These are phyloP conservation scores for Aspergillus alliaceus DNA, from an alignment of 2,329 filamentous ascomycete genomes.

Conservation along the genomic window DNA sequence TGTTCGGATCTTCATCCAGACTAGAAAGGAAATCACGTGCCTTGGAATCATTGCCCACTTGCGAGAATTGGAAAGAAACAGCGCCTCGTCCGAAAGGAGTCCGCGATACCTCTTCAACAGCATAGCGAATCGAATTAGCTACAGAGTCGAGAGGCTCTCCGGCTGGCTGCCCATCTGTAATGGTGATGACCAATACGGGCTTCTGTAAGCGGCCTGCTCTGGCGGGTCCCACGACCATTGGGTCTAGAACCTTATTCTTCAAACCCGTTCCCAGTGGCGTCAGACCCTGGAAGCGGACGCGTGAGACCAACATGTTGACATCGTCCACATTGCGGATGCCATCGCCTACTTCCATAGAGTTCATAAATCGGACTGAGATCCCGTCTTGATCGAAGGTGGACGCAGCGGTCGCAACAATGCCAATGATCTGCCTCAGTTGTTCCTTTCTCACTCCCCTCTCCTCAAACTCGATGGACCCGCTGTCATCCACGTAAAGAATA, in stretches of 20 bases:
- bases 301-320: slow-evolving; percentile 57
- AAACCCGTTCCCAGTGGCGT: slow-evolving; percentile 67
- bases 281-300: slow-evolving; percentile 63
- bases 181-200: slow-evolving; percentile 64
- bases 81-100: slow-evolving; percentile 57
- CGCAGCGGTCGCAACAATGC: slow-evolving; percentile 63
- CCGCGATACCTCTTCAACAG: slow-evolving; percentile 51
- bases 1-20: slow-evolving; percentile 62
- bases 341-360: slow-evolving; percentile 55
- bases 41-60: slow-evolving; percentile 66
- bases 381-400: slow-evolving; percentile 70
- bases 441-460: slow-evolving; percentile 67
- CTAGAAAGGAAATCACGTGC: slow-evolving; percentile 64
- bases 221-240: slow-evolving; percentile 57
- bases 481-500: slow-evolving; percentile 66
- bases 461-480: slow-evolving; percentile 69
- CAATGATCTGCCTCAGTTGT: slow-evolving; percentile 64
- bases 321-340: slow-evolving; percentile 59
- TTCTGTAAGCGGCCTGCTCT: slow-evolving; percentile 57
- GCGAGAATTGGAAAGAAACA: slow-evolving; percentile 67
- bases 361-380: slow-evolving; percentile 70
- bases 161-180: slow-evolving; percentile 66
- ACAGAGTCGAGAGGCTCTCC: slow-evolving; percentile 60
- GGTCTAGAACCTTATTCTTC: slow-evolving; percentile 63
- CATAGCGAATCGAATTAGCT: slow-evolving; percentile 57